Percentiles rank a stretch among this genome's conserved stretches.
Conservation (phyloP, 495 filamentous ascomycete genomes). For the Penicillium taxi region DNA sequence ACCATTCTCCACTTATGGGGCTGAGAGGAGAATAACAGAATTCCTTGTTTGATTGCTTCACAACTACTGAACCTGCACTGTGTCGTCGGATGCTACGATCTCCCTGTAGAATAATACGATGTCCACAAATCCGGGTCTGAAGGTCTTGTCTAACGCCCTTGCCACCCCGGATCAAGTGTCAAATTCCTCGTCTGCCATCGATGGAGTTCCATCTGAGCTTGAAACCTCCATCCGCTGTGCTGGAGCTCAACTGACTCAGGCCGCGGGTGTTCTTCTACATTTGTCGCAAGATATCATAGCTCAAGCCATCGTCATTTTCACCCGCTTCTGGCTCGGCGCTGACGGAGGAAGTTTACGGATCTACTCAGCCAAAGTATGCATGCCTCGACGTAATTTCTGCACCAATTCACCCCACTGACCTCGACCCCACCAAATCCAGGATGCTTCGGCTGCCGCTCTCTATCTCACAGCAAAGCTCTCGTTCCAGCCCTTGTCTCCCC, state of each 20-base stretch:
- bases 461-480: conserved; percentile 84
- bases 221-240: conserved; percentile 55
- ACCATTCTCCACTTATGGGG: no score
- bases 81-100: no score
- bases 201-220: conserved; percentile 68
- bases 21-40: no score
- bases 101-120: no score
- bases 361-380: conserved; percentile 45
- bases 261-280: conserved; percentile 76
- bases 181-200: conserved; percentile 55
- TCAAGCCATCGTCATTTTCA: conserved; percentile 79
- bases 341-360: conserved; percentile 56
- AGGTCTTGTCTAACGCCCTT: conserved; percentile 71
- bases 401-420: neutral
- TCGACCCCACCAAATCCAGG: conserved; percentile 34
- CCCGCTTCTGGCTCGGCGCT: conserved; percentile 72
- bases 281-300: conserved; percentile 85
- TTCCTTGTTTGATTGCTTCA: no score
- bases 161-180: conserved; percentile 76
- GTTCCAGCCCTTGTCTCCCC: conserved; percentile 62
- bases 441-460: conserved; percentile 71
- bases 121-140: no score
- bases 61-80: no score
- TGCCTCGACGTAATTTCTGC: neutral
- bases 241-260: conserved; percentile 70